Percentiles rank a stretch among this genome's conserved stretches.
These are phyloP conservation scores for Rhododendron simsii DNA, from an alignment of 148 eudicot genomes.

Conservation along the genomic window DNA sequence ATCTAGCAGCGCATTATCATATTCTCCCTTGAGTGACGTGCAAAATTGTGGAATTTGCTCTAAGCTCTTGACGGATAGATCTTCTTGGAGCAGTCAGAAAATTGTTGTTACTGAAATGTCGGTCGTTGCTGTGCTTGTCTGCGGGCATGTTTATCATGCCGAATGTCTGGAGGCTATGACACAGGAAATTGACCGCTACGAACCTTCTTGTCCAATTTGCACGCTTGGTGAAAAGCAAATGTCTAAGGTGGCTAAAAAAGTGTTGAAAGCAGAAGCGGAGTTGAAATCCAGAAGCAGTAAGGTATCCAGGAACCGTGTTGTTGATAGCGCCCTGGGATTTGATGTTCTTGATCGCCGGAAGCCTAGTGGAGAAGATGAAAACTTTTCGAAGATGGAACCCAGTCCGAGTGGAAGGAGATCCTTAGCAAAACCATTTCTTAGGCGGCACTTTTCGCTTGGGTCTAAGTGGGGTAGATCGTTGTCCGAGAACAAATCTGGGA, in stretches of 20 bases:
- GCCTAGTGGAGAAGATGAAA: constrained; percentile 28
- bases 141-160: constrained; percentile 83
- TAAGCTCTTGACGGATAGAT: constrained; percentile 59
- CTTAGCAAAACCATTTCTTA: constrained; percentile 58
- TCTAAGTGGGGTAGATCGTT: constrained; percentile 45
- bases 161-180: constrained; percentile 85
- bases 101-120: constrained; percentile 52
- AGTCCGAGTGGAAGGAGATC: constrained; percentile 67
- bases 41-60: constrained; percentile 72
- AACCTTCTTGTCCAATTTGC: constrained; percentile 84
- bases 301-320: constrained; percentile 44
- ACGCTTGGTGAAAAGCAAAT: constrained; percentile 68
- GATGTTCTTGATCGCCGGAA: constrained; percentile 38
- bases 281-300: constrained; percentile 43
- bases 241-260: constrained; percentile 51
- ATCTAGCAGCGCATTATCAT: constrained; percentile 34
- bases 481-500: constrained; percentile 29
- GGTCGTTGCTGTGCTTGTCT: constrained; percentile 69
- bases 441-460: constrained; percentile 72
- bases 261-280: constrained; percentile 54
- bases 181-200: constrained; percentile 60
- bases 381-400: constrained; percentile 42
- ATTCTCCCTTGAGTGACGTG: constrained; percentile 39
- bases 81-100: constrained; percentile 65
- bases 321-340: constrained; percentile 28